A percentile compares a stretch with the other conserved stretches of the same genome.
phyloP scores from a whole-genome alignment of 495 filamentous ascomycete species.

The Trichoderma virens region DNA sequence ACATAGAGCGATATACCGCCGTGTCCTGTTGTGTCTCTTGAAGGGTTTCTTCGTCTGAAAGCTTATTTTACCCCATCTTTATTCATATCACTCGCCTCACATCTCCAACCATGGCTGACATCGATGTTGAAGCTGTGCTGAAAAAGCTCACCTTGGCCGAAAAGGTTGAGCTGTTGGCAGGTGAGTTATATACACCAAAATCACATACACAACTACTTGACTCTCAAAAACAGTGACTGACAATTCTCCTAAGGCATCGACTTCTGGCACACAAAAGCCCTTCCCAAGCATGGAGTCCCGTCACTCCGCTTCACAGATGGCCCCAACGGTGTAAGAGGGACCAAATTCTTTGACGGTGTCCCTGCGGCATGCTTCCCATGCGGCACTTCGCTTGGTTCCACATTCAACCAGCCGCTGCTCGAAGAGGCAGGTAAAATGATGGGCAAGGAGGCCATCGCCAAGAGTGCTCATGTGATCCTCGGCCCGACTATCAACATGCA shows the following conservation, averaged over 20 bases:
- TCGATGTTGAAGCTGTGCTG: slow-evolving; percentile 55
- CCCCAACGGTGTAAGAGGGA: slow-evolving; percentile 68
- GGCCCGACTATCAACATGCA: slow-evolving; percentile 76
- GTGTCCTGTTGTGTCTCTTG: too few species aligned
- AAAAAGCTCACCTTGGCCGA: slow-evolving; percentile 54
- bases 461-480: slow-evolving; percentile 62
- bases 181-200: slow-evolving; percentile 25
- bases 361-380: slow-evolving; percentile 64
- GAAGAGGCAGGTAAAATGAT: slow-evolving; percentile 52
- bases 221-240: slow-evolving; percentile 1
- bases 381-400: slow-evolving; percentile 61
- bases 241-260: slow-evolving; percentile 39
- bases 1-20: too few species aligned
- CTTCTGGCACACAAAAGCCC: slow-evolving; percentile 58
- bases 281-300: slow-evolving; percentile 51
- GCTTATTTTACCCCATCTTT: background rate
- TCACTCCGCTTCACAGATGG: slow-evolving; percentile 63
- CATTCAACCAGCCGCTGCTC: slow-evolving; percentile 60
- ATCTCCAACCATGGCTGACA: slow-evolving; percentile 39
- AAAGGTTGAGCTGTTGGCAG: slow-evolving; percentile 54
- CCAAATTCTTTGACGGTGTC: slow-evolving; percentile 63
- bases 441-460: slow-evolving; percentile 61
- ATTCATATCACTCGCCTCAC: background rate
- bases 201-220: background rate
- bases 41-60: background rate